Conservation (phyloP, 2,329 filamentous ascomycete genomes). For the Epichloe festucae region DNA sequence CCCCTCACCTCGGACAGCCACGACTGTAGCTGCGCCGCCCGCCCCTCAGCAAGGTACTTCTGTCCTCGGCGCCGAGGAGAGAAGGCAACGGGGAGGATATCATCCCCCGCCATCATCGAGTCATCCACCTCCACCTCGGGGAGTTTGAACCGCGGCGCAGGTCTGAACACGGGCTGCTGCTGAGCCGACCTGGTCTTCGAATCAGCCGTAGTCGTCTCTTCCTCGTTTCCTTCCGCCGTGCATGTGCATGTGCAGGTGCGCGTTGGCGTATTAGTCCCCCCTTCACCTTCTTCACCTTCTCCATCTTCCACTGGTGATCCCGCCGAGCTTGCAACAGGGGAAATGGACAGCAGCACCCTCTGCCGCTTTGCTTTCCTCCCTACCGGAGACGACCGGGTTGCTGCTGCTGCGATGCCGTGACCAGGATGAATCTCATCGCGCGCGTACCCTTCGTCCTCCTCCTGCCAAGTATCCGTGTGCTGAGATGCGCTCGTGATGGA, state of each 20-base stretch:
- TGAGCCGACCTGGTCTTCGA: conserved; percentile 1
- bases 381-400: background rate
- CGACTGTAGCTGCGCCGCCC: conserved; percentile 26
- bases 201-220: background rate
- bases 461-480: background rate
- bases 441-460: background rate
- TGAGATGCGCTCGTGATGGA: background rate
- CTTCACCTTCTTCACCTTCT: background rate
- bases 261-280: no score
- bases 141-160: conserved; percentile 27
- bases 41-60: conserved; percentile 24
- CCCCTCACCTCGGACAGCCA: conserved; percentile 28
- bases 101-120: conserved; percentile 5
- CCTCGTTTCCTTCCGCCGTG: background rate
- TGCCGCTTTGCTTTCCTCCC: conserved; percentile 9
- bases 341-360: conserved; percentile 10
- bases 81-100: conserved; percentile 17
- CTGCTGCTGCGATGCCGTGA: no score
- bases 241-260: background rate
- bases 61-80: conserved; percentile 24
- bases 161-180: conserved; percentile 25
- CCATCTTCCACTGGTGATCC: background rate
- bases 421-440: background rate
- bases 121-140: conserved; percentile 14
- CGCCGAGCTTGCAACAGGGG: conserved; percentile 9